Evolutionary conservation across 2,329 filamentous ascomycete genomes (phyloP), one percentile per base, ranked within the genome.

Genomic region (Aspergillus vadensis): DNA sequence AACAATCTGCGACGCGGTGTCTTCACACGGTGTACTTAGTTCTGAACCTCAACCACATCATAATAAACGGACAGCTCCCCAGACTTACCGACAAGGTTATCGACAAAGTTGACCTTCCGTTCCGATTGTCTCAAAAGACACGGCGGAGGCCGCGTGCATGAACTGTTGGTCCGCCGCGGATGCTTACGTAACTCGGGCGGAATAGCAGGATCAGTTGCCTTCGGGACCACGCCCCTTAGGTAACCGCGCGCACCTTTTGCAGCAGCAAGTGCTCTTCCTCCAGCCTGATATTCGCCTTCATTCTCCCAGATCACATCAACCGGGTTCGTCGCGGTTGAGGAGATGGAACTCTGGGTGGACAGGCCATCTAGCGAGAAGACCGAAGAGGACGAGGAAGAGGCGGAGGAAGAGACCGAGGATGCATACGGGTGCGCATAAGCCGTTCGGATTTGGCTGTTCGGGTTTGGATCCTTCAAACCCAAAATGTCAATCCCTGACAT

Each of bases 1-100:
- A 53, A 99, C 93, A 77, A 98, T 96, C 78, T 97, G 92, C 57
- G 95, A 95, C 56, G 95, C 95, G 70, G 94, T 96, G 86, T 97
- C 94, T 97, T 84, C 39, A 54, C 19, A 19, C 38, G 47, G 14
- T 21, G 27, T 47, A 36, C 66, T 76, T 70, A 76, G 73, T 67
- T 47, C 53, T 55, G 57, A 51, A 27, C 61, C 57, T 66, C 60
- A 69, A 69, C 69, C 71, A 70, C 63, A 67, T 63, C 67, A 30
- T 47, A 15, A 21, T 15, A 12, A 50, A 19, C 64, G 74, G 77
- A 66, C 65, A 66, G 65, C 68, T 66, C 64, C 63, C 70, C 74
- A 69, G 76, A 83, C 94, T 91, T 92, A 97, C 94, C 94, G 82
- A 97, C 93, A 77, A 97, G 91, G 78, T 89, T 95, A 79, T 97